Evolutionary conservation across 768 basidiomycete species (phyloP).

Genomic region (Auricularia heimuer): DNA sequence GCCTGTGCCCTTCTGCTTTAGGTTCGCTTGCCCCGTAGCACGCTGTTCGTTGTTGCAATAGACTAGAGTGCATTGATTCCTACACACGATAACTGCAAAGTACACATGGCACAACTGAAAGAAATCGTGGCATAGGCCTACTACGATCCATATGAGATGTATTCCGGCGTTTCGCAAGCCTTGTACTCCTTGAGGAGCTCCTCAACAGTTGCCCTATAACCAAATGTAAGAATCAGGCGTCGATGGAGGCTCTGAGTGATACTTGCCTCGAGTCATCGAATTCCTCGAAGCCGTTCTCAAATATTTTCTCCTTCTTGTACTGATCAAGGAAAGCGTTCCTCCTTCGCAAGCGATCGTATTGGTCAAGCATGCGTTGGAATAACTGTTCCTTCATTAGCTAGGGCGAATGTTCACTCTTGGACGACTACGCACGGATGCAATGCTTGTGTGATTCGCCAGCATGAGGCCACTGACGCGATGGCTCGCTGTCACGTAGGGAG

Average conservation of each 20-base stretch:
- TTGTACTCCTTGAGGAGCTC: conserved; percentile 90
- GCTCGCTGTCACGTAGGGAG: conserved; percentile 77
- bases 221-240: not conserved
- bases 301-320: conserved; percentile 96
- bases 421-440: conserved; percentile 64
- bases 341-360: conserved; percentile 80
- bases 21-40: not conserved
- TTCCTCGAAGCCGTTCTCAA: conserved; percentile 86
- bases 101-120: not conserved
- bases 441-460: conserved; percentile 99
- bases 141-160: conserved; percentile 60
- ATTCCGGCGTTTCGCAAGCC: conserved; percentile 91
- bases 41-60: not conserved
- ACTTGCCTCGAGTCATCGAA: conserved; percentile 93
- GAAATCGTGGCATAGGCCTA: not conserved
- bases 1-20: not conserved
- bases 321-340: conserved; percentile 94
- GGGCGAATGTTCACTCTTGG: not conserved
- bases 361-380: conserved; percentile 92
- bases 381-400: conserved; percentile 36
- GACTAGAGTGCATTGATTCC: not conserved
- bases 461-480: conserved; percentile 97
- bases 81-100: not conserved
- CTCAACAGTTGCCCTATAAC: conserved; percentile 65
- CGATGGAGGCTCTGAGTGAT: not conserved